Evolutionary conservation across 768 basidiomycete species (phyloP).

Genomic region (Pholiota molesta): DNA sequence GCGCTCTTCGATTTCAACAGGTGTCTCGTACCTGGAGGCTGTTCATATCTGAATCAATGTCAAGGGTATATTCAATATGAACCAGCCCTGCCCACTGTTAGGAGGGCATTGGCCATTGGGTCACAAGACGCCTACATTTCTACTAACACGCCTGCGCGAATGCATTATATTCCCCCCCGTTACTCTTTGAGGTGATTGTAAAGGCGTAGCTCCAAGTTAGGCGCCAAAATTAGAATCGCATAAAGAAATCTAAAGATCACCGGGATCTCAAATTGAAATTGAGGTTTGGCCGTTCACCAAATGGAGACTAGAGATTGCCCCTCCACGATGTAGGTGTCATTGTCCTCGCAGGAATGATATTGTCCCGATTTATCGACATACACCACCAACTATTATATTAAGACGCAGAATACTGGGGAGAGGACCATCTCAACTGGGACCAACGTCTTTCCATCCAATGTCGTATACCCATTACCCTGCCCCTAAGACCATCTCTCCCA

Average conservation of each 20-base stretch:
- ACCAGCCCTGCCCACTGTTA: too few relatives aligned
- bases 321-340: slow-evolving; percentile 6
- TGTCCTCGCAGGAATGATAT: slow-evolving; percentile 13
- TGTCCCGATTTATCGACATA: slow-evolving; percentile 9
- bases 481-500: slow-evolving; percentile 3
- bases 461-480: neutral
- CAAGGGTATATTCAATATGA: neutral
- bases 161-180: neutral
- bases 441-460: neutral
- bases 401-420: neutral
- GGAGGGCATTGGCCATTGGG: neutral
- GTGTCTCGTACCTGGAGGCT: neutral
- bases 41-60: neutral
- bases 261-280: slow-evolving; percentile 5
- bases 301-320: slow-evolving; percentile 6
- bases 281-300: slow-evolving; percentile 6
- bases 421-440: neutral
- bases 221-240: neutral
- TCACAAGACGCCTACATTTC: neutral
- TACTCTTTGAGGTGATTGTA: neutral
- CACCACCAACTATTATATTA: slow-evolving; percentile 6
- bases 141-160: neutral
- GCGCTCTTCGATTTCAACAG: neutral
- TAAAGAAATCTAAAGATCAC: neutral
- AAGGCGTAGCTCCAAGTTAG: neutral